Percentiles rank a stretch among this genome's conserved stretches.
Conservation (phyloP, 495 filamentous ascomycete species). For the Trichoderma parareesei region DNA sequence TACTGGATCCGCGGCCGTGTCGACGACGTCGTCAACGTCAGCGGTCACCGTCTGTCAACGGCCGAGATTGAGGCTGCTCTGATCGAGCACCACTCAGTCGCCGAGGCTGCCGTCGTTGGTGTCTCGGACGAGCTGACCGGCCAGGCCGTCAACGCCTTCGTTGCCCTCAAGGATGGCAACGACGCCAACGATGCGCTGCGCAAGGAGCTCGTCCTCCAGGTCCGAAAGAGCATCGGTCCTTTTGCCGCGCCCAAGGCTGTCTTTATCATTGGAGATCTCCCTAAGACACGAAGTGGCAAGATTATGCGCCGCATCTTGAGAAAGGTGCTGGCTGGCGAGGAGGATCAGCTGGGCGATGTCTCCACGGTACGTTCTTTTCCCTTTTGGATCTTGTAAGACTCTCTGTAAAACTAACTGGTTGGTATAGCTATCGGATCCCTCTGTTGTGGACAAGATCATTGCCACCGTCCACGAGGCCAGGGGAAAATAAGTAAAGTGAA, state of each 20-base stretch:
- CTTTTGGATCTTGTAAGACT: neutral
- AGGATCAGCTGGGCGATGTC: slow-evolving; percentile 90
- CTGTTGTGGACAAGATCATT: slow-evolving; percentile 85
- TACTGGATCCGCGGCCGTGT: slow-evolving; percentile 99
- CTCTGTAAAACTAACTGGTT: slow-evolving; percentile 26
- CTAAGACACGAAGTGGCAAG: slow-evolving; percentile 95
- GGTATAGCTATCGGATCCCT: slow-evolving; percentile 75
- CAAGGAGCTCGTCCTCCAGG: slow-evolving; percentile 90
- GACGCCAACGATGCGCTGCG: slow-evolving; percentile 71
- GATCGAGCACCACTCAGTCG: slow-evolving; percentile 81
- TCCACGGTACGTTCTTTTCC: slow-evolving; percentile 61
- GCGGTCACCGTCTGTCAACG: slow-evolving; percentile 89
- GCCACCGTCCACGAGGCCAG: slow-evolving; percentile 55
- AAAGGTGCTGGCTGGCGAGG: slow-evolving; percentile 94
- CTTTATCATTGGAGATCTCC: slow-evolving; percentile 81
- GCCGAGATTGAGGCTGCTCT: slow-evolving; percentile 97
- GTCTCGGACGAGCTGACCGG: slow-evolving; percentile 88
- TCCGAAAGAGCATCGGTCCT: slow-evolving; percentile 92
- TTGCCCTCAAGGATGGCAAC: slow-evolving; percentile 80
- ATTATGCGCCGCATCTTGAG: slow-evolving; percentile 97
- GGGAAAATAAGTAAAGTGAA: slow-evolving; percentile 35
- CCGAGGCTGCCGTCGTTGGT: slow-evolving; percentile 94
- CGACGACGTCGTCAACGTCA: slow-evolving; percentile 97
- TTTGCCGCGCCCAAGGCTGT: slow-evolving; percentile 95
- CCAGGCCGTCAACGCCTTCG: slow-evolving; percentile 96